A percentile compares a stretch with the other conserved stretches of the same genome.
Conservation (phyloP, 1,139 yeast genomes). For the Suhomyces bokatorum region DNA sequence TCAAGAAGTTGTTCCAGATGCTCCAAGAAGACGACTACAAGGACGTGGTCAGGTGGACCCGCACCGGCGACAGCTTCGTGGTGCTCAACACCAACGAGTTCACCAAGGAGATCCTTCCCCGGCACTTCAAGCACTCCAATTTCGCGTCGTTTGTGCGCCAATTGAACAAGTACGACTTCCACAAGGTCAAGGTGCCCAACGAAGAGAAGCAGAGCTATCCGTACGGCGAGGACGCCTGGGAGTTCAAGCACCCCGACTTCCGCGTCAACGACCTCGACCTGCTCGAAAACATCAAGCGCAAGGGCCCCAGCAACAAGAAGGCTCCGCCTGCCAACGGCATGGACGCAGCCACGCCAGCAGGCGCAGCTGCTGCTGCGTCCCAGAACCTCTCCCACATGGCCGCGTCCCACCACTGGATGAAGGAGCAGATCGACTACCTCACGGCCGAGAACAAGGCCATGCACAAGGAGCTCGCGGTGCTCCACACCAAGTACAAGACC, state of each 20-base stretch:
- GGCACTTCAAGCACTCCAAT: constrained; percentile 90
- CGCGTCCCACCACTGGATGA: constrained; percentile 25
- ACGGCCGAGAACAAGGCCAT: constrained; percentile 43
- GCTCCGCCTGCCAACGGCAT: constrained; percentile 17
- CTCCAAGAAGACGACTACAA: constrained; percentile 75
- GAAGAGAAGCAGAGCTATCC: constrained; percentile 53
- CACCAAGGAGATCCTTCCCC: constrained; percentile 27
- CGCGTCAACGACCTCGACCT: constrained; percentile 67
- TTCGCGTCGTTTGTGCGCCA: constrained; percentile 95
- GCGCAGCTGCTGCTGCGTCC: constrained; percentile 1
- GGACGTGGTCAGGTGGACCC: constrained; percentile 81
- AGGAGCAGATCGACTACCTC: constrained; percentile 45
- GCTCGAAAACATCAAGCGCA: constrained; percentile 76
- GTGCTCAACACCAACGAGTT: constrained; percentile 80
- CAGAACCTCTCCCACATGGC: constrained; percentile 13
- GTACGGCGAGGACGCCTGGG: constrained; percentile 89
- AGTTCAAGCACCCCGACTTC: constrained; percentile 89
- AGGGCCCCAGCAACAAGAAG: constrained; percentile 64
- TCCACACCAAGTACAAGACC: constrained; percentile 62
- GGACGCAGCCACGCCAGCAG: constrained; percentile 3
- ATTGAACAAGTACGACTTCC: constrained; percentile 66
- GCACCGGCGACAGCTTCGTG: constrained; percentile 79
- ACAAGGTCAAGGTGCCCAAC: constrained; percentile 50
- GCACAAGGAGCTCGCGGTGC: constrained; percentile 43
- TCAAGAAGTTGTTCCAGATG: constrained; percentile 77